Conservation (phyloP, 306 rosid species). For the Trifolium fragiferum region DNA sequence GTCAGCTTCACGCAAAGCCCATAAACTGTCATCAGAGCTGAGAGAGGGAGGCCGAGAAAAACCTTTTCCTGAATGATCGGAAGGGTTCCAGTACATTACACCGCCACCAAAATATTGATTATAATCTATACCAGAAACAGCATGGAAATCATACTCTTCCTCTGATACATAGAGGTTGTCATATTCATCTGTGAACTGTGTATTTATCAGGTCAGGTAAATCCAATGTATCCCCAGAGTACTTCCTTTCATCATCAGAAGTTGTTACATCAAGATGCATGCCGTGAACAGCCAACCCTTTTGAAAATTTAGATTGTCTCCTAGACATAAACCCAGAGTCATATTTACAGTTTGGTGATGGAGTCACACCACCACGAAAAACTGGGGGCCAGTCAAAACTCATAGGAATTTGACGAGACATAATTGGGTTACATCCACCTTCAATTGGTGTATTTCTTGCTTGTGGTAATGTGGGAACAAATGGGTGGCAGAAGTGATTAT, state of each 20-base stretch:
- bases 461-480: constrained; percentile 76
- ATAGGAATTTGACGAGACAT: constrained; percentile 67
- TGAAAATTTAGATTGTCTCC: constrained; percentile 70
- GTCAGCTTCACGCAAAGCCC: constrained; percentile 99
- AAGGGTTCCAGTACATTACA: constrained; percentile 94
- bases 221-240: constrained; percentile 74
- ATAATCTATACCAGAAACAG: constrained; percentile 84
- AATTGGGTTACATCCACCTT: constrained; percentile 72
- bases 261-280: constrained; percentile 58
- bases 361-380: constrained; percentile 72
- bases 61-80: constrained; percentile 80
- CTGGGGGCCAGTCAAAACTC: constrained; percentile 99
- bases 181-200: constrained; percentile 71
- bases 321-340: constrained; percentile 75
- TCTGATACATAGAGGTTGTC: constrained; percentile 90
- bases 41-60: constrained; percentile 97
- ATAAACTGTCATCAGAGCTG: constrained; percentile 93
- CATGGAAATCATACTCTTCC: constrained; percentile 92
- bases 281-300: constrained; percentile 65
- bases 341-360: constrained; percentile 66
- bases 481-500: constrained; percentile 83
- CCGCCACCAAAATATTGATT: constrained; percentile 97
- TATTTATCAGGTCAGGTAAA: constrained; percentile 62
- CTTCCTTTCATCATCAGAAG: constrained; percentile 65
- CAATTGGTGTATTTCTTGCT: constrained; percentile 61